Base-by-base conservation (phyloP, 352 stramenopile species). In the Globisporangium lucens region DNA sequence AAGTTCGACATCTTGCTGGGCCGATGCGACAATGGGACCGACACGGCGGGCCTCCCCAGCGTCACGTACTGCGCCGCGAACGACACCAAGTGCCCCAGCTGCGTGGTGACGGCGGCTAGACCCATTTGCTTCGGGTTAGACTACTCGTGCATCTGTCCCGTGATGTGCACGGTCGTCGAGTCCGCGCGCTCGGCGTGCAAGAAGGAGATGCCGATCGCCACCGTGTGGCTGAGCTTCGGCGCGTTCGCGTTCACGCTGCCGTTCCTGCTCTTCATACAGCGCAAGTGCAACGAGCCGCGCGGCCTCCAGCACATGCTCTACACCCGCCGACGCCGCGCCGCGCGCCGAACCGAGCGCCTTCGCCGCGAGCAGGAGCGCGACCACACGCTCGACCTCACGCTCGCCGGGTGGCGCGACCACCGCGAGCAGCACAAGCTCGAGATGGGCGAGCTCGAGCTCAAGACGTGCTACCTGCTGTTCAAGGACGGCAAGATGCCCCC, bases 221-320 rank as follows among this genome's bases (percentile, higher is more conserved):
- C 60, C 10, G 64, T 83, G 38, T 80, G 76, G 56, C 30, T 83
- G 27, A 66, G 61, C 17, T 80, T 81, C 53, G 72, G 66, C 3
- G 63, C 70, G n/a, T 66, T 73, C 13, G 71, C 64, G 22, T 46
- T 76, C 24, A 52, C 56, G 52, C 63, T 85, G 60, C 76, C 78
- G 59, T 30, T 74, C 27, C 60, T 82, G 61, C 75, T 85, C n/a
- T 82, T 71, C 61, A 63, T 73, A 56, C 78, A 85, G 64, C 71
- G 74, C 59, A 74, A 70, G 41, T 78, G 69, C 47, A 66, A 68
- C 55, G 78, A 85, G 67, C 64, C 47, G 36, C 65, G 67, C 22
- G 68, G 62, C 35, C 38, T 69, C 13, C 72, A 74, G 29, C 55
- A 56, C 15, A 63, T 59, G 59, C 51, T 75, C 13, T 61, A 76